Percentiles rank a stretch among this genome's conserved stretches.
phyloP scores from a whole-genome alignment of 75 land plant genomes.

The Cunninghamia lanceolata region DNA sequence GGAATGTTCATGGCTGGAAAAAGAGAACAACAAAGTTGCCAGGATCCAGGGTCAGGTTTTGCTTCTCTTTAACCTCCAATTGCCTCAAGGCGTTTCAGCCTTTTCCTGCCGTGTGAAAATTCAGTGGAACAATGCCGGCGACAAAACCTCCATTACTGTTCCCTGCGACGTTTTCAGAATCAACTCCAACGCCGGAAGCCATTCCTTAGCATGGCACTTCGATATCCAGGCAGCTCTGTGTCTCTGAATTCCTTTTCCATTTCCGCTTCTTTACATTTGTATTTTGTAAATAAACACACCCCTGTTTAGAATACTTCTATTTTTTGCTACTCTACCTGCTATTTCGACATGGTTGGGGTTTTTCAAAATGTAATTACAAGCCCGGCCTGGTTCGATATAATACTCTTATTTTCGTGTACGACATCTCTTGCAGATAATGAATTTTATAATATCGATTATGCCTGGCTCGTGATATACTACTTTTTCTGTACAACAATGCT shows the following conservation, averaged over 20 bases:
- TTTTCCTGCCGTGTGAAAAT: constrained; percentile 75
- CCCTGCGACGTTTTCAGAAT: constrained; percentile 58
- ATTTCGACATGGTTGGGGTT: neutral
- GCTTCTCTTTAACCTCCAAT: constrained; percentile 15
- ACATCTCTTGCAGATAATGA: neutral
- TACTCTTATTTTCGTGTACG: neutral
- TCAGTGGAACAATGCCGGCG: constrained; percentile 59
- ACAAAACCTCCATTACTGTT: constrained; percentile 48
- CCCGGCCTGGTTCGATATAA: neutral
- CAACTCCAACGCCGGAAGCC: constrained; percentile 33
- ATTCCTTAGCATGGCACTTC: constrained; percentile 66
- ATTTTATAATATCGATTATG: neutral
- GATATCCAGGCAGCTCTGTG: constrained; percentile 23
- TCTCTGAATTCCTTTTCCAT: neutral
- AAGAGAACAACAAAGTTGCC: constrained; percentile 1
- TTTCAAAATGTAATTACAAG: neutral
- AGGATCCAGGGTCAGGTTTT: constrained; percentile 73
- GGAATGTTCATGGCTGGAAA: constrained; percentile 74
- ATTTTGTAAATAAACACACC: neutral
- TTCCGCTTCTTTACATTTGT: neutral
- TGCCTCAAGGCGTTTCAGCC: constrained; percentile 17
- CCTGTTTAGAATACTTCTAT: neutral
- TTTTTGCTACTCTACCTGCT: neutral
- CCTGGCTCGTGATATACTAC: no score
- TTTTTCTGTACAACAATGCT: no score